Percentiles rank a stretch among this genome's conserved stretches.
Conservation (phyloP, 192 early-diverging fungal genomes). For the Backusella westeae region DNA sequence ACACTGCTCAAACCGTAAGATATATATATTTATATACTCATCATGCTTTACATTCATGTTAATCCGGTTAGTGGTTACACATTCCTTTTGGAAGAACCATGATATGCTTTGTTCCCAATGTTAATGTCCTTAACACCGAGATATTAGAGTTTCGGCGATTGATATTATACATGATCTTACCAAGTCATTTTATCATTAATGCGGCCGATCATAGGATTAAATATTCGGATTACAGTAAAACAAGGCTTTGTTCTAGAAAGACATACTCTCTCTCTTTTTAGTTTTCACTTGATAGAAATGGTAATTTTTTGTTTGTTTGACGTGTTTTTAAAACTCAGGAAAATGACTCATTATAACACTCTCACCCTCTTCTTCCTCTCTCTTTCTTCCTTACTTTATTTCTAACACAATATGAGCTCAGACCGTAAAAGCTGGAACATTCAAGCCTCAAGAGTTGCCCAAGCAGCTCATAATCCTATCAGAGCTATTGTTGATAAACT, state of each 20-base stretch:
- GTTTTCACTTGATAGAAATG: neutral
- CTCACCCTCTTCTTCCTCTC: neutral
- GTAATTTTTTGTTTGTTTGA: neutral
- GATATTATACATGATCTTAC: neutral
- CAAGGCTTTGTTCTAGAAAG: neutral
- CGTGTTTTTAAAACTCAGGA: neutral
- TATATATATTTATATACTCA: neutral
- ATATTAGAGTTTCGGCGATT: neutral
- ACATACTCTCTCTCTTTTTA: no score
- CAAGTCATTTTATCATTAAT: neutral
- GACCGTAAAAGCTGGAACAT: constrained; percentile 43
- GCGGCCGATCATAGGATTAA: neutral
- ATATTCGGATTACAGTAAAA: neutral
- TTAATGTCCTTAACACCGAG: neutral
- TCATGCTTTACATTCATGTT: neutral
- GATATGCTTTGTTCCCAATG: neutral
- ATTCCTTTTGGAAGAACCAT: neutral
- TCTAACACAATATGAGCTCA: constrained; percentile 18
- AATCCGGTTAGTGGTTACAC: neutral
- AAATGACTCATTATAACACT: neutral
- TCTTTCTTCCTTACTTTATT: neutral
- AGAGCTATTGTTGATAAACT: constrained; percentile 81
- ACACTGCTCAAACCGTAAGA: neutral
- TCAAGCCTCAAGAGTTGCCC: constrained; percentile 61
- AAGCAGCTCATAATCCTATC: constrained; percentile 85